A percentile compares a stretch with the other conserved stretches of the same genome.
Evolutionary conservation across 2,329 filamentous ascomycete genomes (phyloP).

Genomic region (Fonsecaea erecta): DNA sequence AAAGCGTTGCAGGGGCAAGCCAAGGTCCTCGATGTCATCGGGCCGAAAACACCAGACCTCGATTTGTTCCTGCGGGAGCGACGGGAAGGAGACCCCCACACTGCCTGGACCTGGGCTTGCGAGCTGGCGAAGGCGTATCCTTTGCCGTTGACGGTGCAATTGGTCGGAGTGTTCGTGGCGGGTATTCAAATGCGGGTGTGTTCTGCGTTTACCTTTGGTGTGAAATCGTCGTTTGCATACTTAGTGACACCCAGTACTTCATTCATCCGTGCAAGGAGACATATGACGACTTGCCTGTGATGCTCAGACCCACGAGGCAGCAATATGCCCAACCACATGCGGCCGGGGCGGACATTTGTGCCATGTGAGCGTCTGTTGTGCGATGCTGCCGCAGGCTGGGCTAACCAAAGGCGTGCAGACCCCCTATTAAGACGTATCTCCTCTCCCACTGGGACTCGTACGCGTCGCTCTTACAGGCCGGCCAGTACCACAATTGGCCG

Average conservation of each 20-base stretch:
- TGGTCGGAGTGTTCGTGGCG: neutral
- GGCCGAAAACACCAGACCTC: neutral
- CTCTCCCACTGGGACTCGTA: neutral
- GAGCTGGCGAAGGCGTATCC: constrained; percentile 1
- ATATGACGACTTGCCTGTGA: neutral
- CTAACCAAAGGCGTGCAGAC: neutral
- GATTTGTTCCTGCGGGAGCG: neutral
- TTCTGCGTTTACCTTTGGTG: neutral
- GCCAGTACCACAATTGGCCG: neutral
- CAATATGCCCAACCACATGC: neutral
- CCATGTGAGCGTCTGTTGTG: neutral
- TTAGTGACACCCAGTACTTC: neutral
- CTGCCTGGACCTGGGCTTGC: constrained; percentile 2
- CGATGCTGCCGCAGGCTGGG: neutral
- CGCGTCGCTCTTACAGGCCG: neutral
- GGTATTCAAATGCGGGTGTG: constrained; percentile 1
- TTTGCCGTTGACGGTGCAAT: neutral
- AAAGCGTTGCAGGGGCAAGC: neutral
- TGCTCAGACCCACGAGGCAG: neutral
- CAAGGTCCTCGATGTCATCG: neutral
- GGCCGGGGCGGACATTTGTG: neutral
- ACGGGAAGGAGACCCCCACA: neutral
- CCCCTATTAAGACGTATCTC: neutral
- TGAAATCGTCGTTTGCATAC: neutral
- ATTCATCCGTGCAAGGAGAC: constrained; percentile 2